Base-by-base conservation (phyloP, 2,329 filamentous ascomycete species). In the Cordyceps militaris region DNA sequence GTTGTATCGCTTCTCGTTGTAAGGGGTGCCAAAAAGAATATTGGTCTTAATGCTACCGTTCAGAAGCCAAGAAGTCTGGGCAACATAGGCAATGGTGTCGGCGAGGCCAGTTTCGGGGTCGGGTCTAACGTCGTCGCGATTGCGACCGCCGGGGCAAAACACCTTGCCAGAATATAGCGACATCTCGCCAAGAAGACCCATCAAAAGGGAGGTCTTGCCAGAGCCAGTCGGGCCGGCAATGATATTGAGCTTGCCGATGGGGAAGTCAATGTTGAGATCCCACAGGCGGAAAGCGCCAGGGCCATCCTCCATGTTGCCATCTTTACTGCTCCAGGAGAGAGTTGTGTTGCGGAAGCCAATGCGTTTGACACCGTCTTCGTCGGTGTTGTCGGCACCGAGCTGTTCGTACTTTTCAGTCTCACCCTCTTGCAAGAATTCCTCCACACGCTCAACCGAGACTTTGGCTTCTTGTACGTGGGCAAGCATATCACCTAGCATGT, bases 151-250 rank as follows among this genome's bases (percentile, higher is more conserved):
- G 3, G 94, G 94, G 26, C 97, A 82, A 71, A 86, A 91, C 7
- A 97, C 88, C 10, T 81, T 82, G 57, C 94, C 94, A 58, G 86
- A 80, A 24, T 96, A 73, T 52, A 92, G 74, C 0, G 89, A 94
- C 94, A 99, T 99, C 74, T 99, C 94, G 60, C 94, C 94, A 2
- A 99, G 82, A 26, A 99, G 77, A 28, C 92, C 94, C 93, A 99
- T 96, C 21, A 99, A 79, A 67, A 99, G 77, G 0, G 93, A 97
- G 0, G 93, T 96, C 77, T 99, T 99, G 63, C 94, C 94, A 54
- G 89, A 94, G 14, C 94, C 94, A 3, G 94, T 99, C 2, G 93
- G 88, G 1, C 94, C 94, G 40, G 91, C 89, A 65, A 99, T 88
- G 51, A 99, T 86, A 68, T 97, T 99, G 60, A 99, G 82, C 66